Conservation (phyloP, 441 rosid species). For the Kokia cookei region DNA sequence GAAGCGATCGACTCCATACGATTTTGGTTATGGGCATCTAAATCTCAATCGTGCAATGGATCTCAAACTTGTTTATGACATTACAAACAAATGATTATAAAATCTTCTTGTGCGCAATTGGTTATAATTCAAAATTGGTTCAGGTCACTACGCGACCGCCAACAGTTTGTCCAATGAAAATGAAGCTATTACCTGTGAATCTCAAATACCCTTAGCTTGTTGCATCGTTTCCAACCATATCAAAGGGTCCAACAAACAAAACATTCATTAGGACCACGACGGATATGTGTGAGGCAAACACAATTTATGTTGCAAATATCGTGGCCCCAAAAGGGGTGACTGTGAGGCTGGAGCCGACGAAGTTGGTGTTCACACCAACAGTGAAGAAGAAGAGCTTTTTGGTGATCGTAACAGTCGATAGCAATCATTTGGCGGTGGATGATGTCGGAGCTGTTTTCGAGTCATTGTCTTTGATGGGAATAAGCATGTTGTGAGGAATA, state of each 20-base stretch:
- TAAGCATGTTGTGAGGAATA: constrained; percentile 46
- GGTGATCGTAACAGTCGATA: constrained; percentile 53
- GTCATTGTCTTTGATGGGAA: constrained; percentile 66
- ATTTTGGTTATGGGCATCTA: constrained; percentile 67
- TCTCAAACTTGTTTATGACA: constrained; percentile 76
- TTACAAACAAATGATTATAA: constrained; percentile 53
- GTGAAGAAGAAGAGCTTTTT: constrained; percentile 51
- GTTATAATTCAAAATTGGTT: constrained; percentile 54
- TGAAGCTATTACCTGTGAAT: constrained; percentile 55
- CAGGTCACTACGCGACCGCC: constrained; percentile 67
- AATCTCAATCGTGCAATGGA: constrained; percentile 68
- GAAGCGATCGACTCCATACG: constrained; percentile 48
- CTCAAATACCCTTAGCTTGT: constrained; percentile 81
- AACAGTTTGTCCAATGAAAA: constrained; percentile 38
- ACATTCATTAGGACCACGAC: constrained; percentile 54
- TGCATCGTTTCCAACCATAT: constrained; percentile 42
- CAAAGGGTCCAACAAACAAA: constrained; percentile 32
- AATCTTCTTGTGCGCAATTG: constrained; percentile 53
- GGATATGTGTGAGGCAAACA: constrained; percentile 48
- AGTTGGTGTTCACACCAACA: constrained; percentile 39
- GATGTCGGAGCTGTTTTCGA: constrained; percentile 70
- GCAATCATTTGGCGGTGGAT: constrained; percentile 37
- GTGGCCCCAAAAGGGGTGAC: constrained; percentile 61
- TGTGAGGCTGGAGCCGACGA: constrained; percentile 52
- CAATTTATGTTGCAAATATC: constrained; percentile 34